Conservation (phyloP, 805 yeast species). For the Blastobotrys chiropterorum region DNA sequence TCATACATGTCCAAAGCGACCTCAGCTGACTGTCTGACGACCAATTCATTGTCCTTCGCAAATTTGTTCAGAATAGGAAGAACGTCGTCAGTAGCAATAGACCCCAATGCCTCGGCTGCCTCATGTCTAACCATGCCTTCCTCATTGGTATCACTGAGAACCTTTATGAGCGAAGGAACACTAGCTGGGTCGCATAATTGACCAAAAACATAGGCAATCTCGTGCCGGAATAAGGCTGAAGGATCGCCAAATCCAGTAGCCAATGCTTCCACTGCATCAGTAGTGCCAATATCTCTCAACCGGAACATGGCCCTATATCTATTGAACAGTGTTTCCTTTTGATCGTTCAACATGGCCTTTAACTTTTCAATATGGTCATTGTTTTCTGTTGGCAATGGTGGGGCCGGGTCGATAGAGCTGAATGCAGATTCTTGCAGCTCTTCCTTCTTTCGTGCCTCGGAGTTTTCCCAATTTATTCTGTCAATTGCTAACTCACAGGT, state of each 20-base stretch:
- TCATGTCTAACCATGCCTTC: slow-evolving; percentile 99
- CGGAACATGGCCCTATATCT: slow-evolving; percentile 99
- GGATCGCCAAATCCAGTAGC: slow-evolving; percentile 87
- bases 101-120: slow-evolving; percentile 98
- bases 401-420: slow-evolving; percentile 95
- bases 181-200: slow-evolving; percentile 91
- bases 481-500: slow-evolving; percentile 97
- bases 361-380: slow-evolving; percentile 60
- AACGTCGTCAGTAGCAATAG: slow-evolving; percentile 94
- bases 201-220: slow-evolving; percentile 96
- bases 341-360: slow-evolving; percentile 65
- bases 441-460: slow-evolving; percentile 61
- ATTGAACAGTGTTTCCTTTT: slow-evolving; percentile 72
- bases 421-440: slow-evolving; percentile 68
- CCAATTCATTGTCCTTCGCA: slow-evolving; percentile 74
- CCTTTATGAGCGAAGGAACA: slow-evolving; percentile 80
- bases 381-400: slow-evolving; percentile 73
- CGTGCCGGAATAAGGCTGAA: slow-evolving; percentile 93
- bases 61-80: slow-evolving; percentile 78
- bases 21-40: slow-evolving; percentile 93
- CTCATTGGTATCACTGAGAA: slow-evolving; percentile 67
- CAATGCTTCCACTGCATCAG: slow-evolving; percentile 87
- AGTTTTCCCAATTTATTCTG: slow-evolving; percentile 87
- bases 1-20: slow-evolving; percentile 99
- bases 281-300: slow-evolving; percentile 87